A percentile compares a stretch with the other conserved stretches of the same genome.
phyloP scores from a whole-genome alignment of 2,329 filamentous ascomycete genomes.

The Aspergillus felis region DNA sequence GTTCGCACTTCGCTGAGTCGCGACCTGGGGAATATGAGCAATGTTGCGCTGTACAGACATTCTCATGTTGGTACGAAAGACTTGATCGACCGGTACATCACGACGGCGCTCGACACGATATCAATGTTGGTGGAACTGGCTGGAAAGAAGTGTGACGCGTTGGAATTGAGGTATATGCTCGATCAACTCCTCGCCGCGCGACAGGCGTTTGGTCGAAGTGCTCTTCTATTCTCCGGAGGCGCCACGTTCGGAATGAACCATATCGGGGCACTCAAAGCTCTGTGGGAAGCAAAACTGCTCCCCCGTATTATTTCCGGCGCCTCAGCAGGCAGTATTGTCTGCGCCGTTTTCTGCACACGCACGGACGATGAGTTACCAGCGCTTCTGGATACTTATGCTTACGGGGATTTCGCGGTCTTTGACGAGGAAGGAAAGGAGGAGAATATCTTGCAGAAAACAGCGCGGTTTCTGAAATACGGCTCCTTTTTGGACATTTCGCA shows the following conservation, averaged over 20 bases:
- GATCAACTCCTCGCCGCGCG: constrained; percentile 68
- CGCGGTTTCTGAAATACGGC: constrained; percentile 73
- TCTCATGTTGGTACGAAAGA: constrained; percentile 82
- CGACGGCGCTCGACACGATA: constrained; percentile 72
- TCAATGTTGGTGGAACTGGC: constrained; percentile 63
- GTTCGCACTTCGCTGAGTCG: constrained; percentile 76
- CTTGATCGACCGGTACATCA: constrained; percentile 82
- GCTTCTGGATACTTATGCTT: constrained; percentile 66
- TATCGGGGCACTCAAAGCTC: constrained; percentile 77
- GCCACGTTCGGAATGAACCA: constrained; percentile 91
- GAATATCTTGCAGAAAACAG: constrained; percentile 64
- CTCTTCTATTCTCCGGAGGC: constrained; percentile 76
- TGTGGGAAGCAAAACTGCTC: constrained; percentile 70
- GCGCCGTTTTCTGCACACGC: constrained; percentile 71
- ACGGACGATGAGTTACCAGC: constrained; percentile 73
- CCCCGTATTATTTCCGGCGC: constrained; percentile 85
- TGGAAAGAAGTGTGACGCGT: constrained; percentile 48
- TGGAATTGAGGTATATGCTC: constrained; percentile 59
- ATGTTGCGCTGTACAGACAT: constrained; percentile 75
- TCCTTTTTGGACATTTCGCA: constrained; percentile 82
- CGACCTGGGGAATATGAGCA: constrained; percentile 81
- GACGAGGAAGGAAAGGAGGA: constrained; percentile 59
- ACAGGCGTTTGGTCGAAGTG: constrained; percentile 80
- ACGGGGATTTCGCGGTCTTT: constrained; percentile 79
- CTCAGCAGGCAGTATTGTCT: constrained; percentile 83